These are phyloP conservation scores for Eimeria acervulina DNA, from an alignment of 169 alveolate species.

Conservation along the genomic window DNA sequence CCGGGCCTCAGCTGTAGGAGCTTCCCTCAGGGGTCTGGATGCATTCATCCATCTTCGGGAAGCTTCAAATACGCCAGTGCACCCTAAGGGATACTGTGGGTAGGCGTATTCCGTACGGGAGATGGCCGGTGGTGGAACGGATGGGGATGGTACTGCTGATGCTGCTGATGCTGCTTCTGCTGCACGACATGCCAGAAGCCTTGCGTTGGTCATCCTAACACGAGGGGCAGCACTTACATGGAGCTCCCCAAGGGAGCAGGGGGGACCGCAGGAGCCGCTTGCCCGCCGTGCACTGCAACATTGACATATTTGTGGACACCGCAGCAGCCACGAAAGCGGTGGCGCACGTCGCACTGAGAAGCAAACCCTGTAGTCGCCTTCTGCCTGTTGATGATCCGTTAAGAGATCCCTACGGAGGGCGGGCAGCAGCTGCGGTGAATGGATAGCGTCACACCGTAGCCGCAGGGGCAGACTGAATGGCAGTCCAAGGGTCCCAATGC, in stretches of 20 bases:
- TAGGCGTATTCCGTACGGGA: neutral
- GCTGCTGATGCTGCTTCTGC: conserved; percentile 12
- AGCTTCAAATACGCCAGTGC: neutral
- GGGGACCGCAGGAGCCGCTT: neutral
- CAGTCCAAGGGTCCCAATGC: neutral
- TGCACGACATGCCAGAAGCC: neutral
- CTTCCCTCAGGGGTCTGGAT: conserved; percentile 1
- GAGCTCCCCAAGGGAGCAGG: neutral
- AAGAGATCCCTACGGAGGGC: neutral
- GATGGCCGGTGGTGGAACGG: neutral
- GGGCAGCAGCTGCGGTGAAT: neutral
- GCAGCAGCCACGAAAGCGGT: neutral
- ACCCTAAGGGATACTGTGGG: neutral
- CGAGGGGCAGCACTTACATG: neutral
- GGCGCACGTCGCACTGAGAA: neutral
- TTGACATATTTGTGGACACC: neutral
- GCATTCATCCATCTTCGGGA: conserved; percentile 44
- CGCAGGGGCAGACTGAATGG: neutral
- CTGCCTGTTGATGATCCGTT: neutral
- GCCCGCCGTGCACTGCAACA: neutral
- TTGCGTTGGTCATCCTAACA: neutral
- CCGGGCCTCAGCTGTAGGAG: conserved; percentile 39
- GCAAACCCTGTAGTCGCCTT: neutral
- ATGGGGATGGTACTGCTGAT: neutral
- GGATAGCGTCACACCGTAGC: neutral